phyloP scores from a whole-genome alignment of 73 alveolate species.

The Diophrys appendiculata region DNA sequence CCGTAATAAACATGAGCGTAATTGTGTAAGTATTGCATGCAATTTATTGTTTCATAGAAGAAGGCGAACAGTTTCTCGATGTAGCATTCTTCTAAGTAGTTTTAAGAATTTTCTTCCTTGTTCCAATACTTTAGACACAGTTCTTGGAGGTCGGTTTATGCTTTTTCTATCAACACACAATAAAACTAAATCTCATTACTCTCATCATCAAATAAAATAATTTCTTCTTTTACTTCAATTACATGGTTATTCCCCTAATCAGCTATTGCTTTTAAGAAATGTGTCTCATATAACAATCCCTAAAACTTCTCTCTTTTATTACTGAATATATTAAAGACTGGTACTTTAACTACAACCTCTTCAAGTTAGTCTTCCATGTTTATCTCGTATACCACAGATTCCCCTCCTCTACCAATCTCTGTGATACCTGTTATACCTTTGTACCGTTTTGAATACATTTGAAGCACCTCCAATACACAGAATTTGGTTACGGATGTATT shows the following conservation, averaged over 20 bases:
- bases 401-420: background rate
- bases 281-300: background rate
- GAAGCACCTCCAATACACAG: too few species aligned
- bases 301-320: background rate
- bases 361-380: background rate
- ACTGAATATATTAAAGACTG: background rate
- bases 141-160: slow-evolving; percentile 17
- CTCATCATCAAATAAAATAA: slow-evolving; percentile 7
- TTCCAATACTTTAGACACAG: background rate
- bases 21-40: slow-evolving; percentile 19
- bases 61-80: slow-evolving; percentile 20
- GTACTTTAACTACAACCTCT: background rate
- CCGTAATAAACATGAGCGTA: slow-evolving; percentile 30
- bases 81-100: background rate
- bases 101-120: background rate
- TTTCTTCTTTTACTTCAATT: slow-evolving; percentile 39
- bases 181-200: background rate
- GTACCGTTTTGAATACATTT: too few species aligned
- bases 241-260: slow-evolving; percentile 6
- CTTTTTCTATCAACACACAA: slow-evolving; percentile 36
- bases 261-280: background rate
- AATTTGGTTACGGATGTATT: too few species aligned
- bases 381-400: background rate
- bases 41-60: slow-evolving; percentile 6
- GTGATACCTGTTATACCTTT: background rate